A percentile compares a stretch with the other conserved stretches of the same genome.
These are phyloP conservation scores for Calocybe cyanea DNA, from an alignment of 768 basidiomycete genomes.

Conservation along the genomic window DNA sequence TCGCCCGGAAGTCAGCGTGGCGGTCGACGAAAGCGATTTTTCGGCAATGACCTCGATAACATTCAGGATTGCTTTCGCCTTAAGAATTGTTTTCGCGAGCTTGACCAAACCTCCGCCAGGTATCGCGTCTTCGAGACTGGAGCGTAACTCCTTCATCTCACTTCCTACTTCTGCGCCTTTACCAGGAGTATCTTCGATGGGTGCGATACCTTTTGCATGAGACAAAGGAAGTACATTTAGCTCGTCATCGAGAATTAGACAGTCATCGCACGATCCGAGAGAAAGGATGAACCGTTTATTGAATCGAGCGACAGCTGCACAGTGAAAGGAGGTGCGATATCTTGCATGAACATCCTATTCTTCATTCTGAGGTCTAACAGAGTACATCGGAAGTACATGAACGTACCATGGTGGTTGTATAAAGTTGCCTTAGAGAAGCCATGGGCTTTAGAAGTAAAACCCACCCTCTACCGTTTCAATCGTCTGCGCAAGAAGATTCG, in stretches of 20 bases:
- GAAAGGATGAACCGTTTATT: slow-evolving; percentile 99
- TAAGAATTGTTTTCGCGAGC: slow-evolving; percentile 86
- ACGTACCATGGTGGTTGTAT: slow-evolving; percentile 79
- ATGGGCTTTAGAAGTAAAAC: slow-evolving; percentile 92
- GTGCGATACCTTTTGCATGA: slow-evolving; percentile 86
- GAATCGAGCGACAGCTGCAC: slow-evolving; percentile 88
- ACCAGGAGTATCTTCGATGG: slow-evolving; percentile 44
- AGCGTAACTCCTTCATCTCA: slow-evolving; percentile 76
- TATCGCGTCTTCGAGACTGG: slow-evolving; percentile 75
- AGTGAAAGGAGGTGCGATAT: slow-evolving; percentile 89
- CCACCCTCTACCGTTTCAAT: slow-evolving; percentile 99
- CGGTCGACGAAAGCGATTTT: slow-evolving; percentile 91
- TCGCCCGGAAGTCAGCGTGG: slow-evolving; percentile 90
- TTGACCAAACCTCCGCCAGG: slow-evolving; percentile 87
- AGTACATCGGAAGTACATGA: background rate
- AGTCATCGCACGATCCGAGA: slow-evolving; percentile 88
- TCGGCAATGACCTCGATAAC: slow-evolving; percentile 93
- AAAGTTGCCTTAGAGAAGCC: slow-evolving; percentile 87
- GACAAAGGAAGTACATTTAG: slow-evolving; percentile 96
- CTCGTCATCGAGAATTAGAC: slow-evolving; percentile 94
- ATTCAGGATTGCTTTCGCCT: slow-evolving; percentile 90
- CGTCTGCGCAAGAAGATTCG: slow-evolving; percentile 92
- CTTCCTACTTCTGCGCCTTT: slow-evolving; percentile 41
- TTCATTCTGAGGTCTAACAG: background rate
- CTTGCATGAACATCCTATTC: slow-evolving; percentile 91